These are phyloP conservation scores for Cadophora malorum DNA, from an alignment of 2,329 filamentous ascomycete species.

Conservation along the genomic window DNA sequence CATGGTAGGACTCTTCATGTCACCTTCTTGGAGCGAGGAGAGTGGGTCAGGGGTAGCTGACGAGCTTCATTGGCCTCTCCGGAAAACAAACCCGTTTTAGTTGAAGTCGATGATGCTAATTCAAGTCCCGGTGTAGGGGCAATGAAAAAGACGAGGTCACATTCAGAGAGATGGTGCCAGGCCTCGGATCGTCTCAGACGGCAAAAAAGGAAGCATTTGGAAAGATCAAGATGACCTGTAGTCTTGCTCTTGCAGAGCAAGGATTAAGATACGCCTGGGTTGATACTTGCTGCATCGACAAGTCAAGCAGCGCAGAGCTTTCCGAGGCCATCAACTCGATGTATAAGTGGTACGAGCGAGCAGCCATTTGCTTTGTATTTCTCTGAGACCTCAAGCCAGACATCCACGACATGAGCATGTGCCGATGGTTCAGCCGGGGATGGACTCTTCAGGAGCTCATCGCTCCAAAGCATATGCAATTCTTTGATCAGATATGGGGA, in stretches of 20 bases:
- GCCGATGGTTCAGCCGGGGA: too few species aligned
- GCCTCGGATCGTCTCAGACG: neutral
- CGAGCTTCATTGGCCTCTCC: too few species aligned
- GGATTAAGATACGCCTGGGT: neutral
- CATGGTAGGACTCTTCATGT: neutral
- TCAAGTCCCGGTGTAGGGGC: neutral
- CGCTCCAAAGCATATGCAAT: neutral
- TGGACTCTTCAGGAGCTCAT: constrained; percentile 1
- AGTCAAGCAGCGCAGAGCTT: constrained; percentile 3
- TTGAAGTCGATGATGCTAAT: too few species aligned
- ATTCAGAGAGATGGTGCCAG: neutral
- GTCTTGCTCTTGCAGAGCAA: neutral
- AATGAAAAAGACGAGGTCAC: constrained; percentile 3
- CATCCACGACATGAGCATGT: neutral
- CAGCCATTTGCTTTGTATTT: constrained; percentile 1
- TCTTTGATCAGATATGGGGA: neutral
- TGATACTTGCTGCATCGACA: constrained; percentile 16
- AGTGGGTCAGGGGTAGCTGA: too few species aligned
- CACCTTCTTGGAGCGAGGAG: too few species aligned
- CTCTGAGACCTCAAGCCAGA: neutral
- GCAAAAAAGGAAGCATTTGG: neutral
- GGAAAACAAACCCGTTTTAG: too few species aligned
- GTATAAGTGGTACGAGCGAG: neutral
- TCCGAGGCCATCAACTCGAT: constrained; percentile 14
- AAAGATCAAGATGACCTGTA: constrained; percentile 6